Evolutionary conservation across 2,329 filamentous ascomycete species (phyloP).

Genomic region (Salinomyces thailandicus): DNA sequence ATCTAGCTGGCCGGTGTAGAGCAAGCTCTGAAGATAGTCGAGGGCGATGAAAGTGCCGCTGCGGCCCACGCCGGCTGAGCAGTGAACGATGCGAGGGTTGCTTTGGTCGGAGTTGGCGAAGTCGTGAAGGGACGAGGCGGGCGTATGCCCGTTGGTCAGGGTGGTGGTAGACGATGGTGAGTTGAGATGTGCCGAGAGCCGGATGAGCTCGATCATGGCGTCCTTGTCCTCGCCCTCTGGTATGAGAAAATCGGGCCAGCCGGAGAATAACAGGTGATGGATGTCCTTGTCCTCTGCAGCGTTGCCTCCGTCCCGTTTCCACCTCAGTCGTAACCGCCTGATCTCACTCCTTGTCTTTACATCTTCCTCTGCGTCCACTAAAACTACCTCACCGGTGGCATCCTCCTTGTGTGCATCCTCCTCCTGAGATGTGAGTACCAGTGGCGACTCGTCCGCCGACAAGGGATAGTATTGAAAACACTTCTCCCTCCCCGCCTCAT

Average conservation of each 20-base stretch:
- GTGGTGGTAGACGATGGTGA: slow-evolving; percentile 21
- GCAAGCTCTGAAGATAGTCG: slow-evolving; percentile 78
- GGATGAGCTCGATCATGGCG: slow-evolving; percentile 59
- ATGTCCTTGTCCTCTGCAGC: slow-evolving; percentile 51
- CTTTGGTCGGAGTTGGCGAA: slow-evolving; percentile 18
- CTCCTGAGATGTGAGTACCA: slow-evolving; percentile 15
- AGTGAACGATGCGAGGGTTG: slow-evolving; percentile 62
- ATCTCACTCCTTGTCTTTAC: slow-evolving; percentile 54
- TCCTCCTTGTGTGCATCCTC: slow-evolving; percentile 24
- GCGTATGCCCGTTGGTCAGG: slow-evolving; percentile 5
- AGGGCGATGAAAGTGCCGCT: slow-evolving; percentile 93
- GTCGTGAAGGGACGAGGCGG: slow-evolving; percentile 11
- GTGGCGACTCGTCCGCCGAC: slow-evolving; percentile 16
- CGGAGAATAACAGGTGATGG: slow-evolving; percentile 75
- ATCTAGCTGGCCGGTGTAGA: slow-evolving; percentile 61
- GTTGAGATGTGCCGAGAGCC: slow-evolving; percentile 51
- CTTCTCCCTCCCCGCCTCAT: slow-evolving; percentile 68
- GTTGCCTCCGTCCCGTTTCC: slow-evolving; percentile 20
- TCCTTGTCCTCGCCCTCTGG: slow-evolving; percentile 58
- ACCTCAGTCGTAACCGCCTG: slow-evolving; percentile 54
- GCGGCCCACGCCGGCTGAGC: slow-evolving; percentile 82
- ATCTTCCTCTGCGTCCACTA: slow-evolving; percentile 47
- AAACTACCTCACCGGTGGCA: slow-evolving; percentile 58
- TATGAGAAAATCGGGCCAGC: slow-evolving; percentile 85
- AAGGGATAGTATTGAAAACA: slow-evolving; percentile 72